Evolutionary conservation across 106 monocot genomes (phyloP), one percentile per base, ranked within the genome.

Genomic region (Phalaenopsis equestris): DNA sequence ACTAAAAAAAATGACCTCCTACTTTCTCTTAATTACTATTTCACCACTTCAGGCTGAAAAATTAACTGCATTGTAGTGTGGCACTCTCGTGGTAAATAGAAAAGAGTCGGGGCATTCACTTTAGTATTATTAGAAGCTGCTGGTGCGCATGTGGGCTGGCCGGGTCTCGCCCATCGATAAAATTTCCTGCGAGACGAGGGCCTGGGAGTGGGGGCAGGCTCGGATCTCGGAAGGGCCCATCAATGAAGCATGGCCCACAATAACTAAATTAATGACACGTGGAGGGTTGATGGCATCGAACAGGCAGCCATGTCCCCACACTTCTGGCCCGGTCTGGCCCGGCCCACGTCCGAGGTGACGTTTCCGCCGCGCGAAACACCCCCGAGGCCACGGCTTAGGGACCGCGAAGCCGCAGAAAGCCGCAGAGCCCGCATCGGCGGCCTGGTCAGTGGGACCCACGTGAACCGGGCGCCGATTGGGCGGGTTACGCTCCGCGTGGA

Each of bases 151-250:
- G 73, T 42, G 41, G 42, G 73, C 68, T 68, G 37, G 68, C 37
- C 37, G 19, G 68, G 68, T 24, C 37, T 68, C 68, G 36, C 12
- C 24, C 68, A 68, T 68, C 68, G 37, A 68, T 14, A 68, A 68
- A 68, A 37, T 68, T 68, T 36, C 24, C n/a, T 68, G 24, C 11
- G 36, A 68, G 68, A 0, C 36, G 68, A 68, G 68, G 30, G 24
- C 68, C 12, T 68, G 68, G 36, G 68, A 68, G 37, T 61, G 68
- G 68, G 68, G 37, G 38, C 68, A 2, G 41, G 73, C 73, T 73
- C 73, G 73, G 73, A 73, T 73, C 73, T 42, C 42, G 73, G 73
- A 36, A 73, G 73, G 19, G 73, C 73, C 70, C 73, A 70, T 70
- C 70, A 73, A 73, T 73, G 41, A 19, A 0, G 21, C 16, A 19